Evolutionary conservation across 495 filamentous ascomycete genomes (phyloP), one percentile per base, ranked within the genome.

Genomic region (Penicillium longicatenatum): DNA sequence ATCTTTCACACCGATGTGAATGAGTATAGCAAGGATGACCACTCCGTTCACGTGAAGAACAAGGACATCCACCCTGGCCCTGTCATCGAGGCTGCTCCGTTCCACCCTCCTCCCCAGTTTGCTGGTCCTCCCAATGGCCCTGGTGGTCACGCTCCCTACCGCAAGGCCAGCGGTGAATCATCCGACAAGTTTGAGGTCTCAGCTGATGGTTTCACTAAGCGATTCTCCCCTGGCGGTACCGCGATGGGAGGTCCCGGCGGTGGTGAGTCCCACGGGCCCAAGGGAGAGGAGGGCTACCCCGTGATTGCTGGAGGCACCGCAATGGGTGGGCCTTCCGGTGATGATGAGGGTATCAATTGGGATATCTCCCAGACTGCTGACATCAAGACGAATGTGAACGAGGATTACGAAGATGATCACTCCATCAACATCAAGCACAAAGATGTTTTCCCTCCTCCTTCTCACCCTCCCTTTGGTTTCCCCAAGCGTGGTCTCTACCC

Each of bases 1-100:
- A 59, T 45, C 33, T 62, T 68, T 44, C 59, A 71, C 52, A 62
- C 54, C 37, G 45, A 61, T 20, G 63, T 73, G 9, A 57, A 64
- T 26, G 65, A 68, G 59, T 63, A 52, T 24, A 64, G 46, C 58
- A 58, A 68, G 50, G 72, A 74, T 35, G 65, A 70, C 57, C 72
- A 74, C 66, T 63, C 65, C 4, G 35, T 70, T 14, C 44, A 63
- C 0, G 12, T 70, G 19, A 67, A 67, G 55, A 44, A 67, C 55
- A 67, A 52, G 26, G 42, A 65, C 46, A 58, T 63, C 22, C 58
- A 61, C 55, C 53, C 58, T 6, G 49, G 55, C 6, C 53, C 29
- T 12, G 21, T 54, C 41, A 45, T 54, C 14, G 26, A 21, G 24
- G 19, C 33, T 3, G 20, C 37, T 41, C 5, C 16, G 14, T 26